Base-by-base conservation (phyloP, 179 eudicot species). In the Beta corolliflora region DNA sequence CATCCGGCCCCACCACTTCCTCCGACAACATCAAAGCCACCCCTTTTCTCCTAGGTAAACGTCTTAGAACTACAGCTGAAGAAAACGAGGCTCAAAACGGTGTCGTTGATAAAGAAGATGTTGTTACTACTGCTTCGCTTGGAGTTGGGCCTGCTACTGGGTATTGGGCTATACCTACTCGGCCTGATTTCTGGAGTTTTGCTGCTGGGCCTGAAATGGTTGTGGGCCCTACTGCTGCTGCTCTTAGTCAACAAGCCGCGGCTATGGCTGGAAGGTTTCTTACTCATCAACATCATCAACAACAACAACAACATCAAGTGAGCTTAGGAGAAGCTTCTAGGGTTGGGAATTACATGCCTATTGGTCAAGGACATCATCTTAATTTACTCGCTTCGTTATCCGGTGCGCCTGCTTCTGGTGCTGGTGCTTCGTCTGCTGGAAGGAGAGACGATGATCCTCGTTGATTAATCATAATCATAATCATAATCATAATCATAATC, bases 171-270 rank as follows among this genome's bases (percentile, higher is more conserved):
- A 76, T 95, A 0, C 97, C 97, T 1, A 88, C 93, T 5, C 70
- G 97, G 61, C 88, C 96, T 9, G 95, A 93, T 29, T 92, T 91
- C 64, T 93, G 98, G 98, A 95, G 98, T 86, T 95, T 93, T 50
- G 93, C 94, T 0, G 83, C 93, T 6, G 86, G 87, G 61, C 92
- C 92, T 84, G 92, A 89, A 18, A 89, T 87, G 80, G 89, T 89
- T 2, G 75, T 85, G 63, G 83, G 85, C 6, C 77, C 84, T 25
- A 25, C 29, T 25, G 29, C 29, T 25, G 29, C 29, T 52, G 76
- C 65, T 41, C 50, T 77, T 21, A 73, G 50, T 7, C 58, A 55
- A 18, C 88, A 83, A 21, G 82, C 60, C 21, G 78, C 80, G 41
- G 81, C 83, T 9, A 79, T 85, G n/a, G 71, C 89, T 58, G 85